Evolutionary conservation across 352 stramenopile genomes (phyloP).

Genomic region (Pythium myriotylum): DNA sequence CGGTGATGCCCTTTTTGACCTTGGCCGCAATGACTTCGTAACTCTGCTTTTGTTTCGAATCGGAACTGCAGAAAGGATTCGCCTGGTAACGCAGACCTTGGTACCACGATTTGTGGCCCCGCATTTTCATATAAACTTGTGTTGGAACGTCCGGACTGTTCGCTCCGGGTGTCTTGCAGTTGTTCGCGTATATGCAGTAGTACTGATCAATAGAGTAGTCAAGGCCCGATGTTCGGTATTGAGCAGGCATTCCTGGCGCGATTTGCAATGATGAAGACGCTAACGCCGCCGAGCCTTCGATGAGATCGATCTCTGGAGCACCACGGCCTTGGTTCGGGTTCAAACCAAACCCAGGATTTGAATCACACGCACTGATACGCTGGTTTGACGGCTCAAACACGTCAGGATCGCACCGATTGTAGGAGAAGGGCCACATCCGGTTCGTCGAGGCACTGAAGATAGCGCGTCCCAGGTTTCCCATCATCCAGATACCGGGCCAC

Average conservation of each 20-base stretch:
- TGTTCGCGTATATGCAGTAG: conserved; percentile 21
- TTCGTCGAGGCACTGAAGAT: conserved; percentile 91
- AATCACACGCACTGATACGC: conserved; percentile 81
- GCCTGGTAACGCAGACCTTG: conserved; percentile 37
- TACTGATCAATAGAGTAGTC: neutral
- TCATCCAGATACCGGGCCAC: conserved; percentile 94
- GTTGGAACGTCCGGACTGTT: conserved; percentile 52
- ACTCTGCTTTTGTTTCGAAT: conserved; percentile 24
- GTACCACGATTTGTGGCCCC: conserved; percentile 37
- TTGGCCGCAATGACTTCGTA: conserved; percentile 31
- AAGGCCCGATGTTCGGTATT: conserved; percentile 13
- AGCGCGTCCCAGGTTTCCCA: conserved; percentile 91
- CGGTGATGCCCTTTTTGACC: conserved; percentile 30
- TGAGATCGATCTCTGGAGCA: conserved; percentile 71
- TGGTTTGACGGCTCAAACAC: conserved; percentile 38
- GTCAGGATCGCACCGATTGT: conserved; percentile 79
- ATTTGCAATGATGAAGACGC: conserved; percentile 80
- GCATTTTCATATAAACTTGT: conserved; percentile 31
- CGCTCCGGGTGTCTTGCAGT: conserved; percentile 32
- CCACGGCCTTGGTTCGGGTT: conserved; percentile 65
- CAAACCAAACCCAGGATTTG: conserved; percentile 90
- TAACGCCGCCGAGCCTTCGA: conserved; percentile 56
- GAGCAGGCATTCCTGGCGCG: conserved; percentile 31
- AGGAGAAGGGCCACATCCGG: conserved; percentile 94
- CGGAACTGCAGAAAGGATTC: conserved; percentile 36